A percentile compares a stretch with the other conserved stretches of the same genome.
These are phyloP conservation scores for Pythium grandisporangium DNA, from an alignment of 352 stramenopile genomes.

Conservation along the genomic window DNA sequence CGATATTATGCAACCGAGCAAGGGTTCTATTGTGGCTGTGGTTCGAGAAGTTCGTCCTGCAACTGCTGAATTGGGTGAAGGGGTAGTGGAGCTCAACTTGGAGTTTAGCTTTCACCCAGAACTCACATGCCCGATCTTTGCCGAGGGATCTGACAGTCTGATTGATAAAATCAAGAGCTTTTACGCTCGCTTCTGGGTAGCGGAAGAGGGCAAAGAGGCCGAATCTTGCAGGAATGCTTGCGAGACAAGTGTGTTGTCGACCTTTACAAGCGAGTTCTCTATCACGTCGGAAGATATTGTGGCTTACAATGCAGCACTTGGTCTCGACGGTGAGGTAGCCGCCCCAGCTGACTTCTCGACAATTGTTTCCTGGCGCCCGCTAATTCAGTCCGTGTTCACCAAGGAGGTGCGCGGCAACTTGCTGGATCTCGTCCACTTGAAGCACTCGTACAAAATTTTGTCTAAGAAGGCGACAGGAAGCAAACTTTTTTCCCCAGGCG, in stretches of 20 bases:
- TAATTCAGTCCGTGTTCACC: slow-evolving; percentile 81
- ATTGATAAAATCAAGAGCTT: slow-evolving; percentile 66
- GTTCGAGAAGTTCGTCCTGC: slow-evolving; percentile 50
- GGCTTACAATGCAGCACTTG: slow-evolving; percentile 50
- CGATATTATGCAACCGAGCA: no score
- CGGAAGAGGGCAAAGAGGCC: slow-evolving; percentile 42
- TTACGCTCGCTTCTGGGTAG: slow-evolving; percentile 72
- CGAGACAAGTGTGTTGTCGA: slow-evolving; percentile 41
- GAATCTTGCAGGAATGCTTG: slow-evolving; percentile 50
- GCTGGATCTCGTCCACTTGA: slow-evolving; percentile 75
- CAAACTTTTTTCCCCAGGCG: slow-evolving; percentile 43
- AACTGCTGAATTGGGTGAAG: slow-evolving; percentile 30
- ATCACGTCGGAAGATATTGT: slow-evolving; percentile 45
- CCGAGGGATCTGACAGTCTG: slow-evolving; percentile 26
- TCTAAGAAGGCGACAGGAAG: slow-evolving; percentile 11
- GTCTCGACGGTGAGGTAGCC: slow-evolving; percentile 16
- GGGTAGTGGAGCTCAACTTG: slow-evolving; percentile 40
- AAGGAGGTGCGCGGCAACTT: slow-evolving; percentile 77
- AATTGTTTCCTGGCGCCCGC: slow-evolving; percentile 66
- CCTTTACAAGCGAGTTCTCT: slow-evolving; percentile 53
- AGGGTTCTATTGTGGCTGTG: slow-evolving; percentile 42
- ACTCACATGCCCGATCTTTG: slow-evolving; percentile 38
- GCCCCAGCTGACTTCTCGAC: slow-evolving; percentile 70
- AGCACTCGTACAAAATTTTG: slow-evolving; percentile 78
- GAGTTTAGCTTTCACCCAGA: slow-evolving; percentile 41